A percentile compares a stretch with the other conserved stretches of the same genome.
phyloP scores from a whole-genome alignment of 768 basidiomycete genomes.

The Termitomyces sp. region DNA sequence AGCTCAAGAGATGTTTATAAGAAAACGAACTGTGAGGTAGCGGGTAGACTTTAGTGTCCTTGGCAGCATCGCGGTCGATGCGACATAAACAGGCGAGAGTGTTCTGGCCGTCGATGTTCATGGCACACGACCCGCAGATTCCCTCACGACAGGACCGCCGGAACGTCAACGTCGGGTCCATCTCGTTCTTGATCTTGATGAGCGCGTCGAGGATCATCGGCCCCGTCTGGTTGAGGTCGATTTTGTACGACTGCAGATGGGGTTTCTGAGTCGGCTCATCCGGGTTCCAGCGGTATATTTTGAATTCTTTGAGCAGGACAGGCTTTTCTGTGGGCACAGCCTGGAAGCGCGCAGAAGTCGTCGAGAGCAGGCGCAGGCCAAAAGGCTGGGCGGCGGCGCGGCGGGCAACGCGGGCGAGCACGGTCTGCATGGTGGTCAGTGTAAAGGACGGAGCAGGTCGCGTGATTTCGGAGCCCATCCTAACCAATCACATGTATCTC shows the following conservation, averaged over 20 bases:
- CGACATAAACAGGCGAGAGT: slow-evolving; percentile 96
- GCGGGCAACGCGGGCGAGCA: slow-evolving; percentile 7
- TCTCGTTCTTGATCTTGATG: slow-evolving; percentile 99
- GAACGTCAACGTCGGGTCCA: slow-evolving; percentile 96
- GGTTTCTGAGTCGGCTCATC: slow-evolving; percentile 93
- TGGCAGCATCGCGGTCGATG: slow-evolving; percentile 70
- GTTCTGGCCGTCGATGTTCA: slow-evolving; percentile 99
- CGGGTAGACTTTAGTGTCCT: slow-evolving; percentile 91
- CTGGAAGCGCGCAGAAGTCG: slow-evolving; percentile 19
- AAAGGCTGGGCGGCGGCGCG: slow-evolving; percentile 1
- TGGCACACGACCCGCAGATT: slow-evolving; percentile 97
- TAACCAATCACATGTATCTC: slow-evolving; percentile 17
- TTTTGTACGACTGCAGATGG: slow-evolving; percentile 79
- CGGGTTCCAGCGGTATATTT: slow-evolving; percentile 99
- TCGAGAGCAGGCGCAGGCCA: slow-evolving; percentile 11
- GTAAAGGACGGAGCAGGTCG: slow-evolving; percentile 1
- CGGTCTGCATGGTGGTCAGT: slow-evolving; percentile 12
- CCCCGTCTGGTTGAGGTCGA: slow-evolving; percentile 92
- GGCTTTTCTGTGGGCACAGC: slow-evolving; percentile 60
- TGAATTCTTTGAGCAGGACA: slow-evolving; percentile 85
- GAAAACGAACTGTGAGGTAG: slow-evolving; percentile 78
- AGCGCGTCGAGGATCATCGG: slow-evolving; percentile 95
- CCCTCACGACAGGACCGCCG: slow-evolving; percentile 90
- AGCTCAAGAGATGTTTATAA: neutral
- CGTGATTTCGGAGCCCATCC: slow-evolving; percentile 16